Evolutionary conservation across 805 yeast genomes (phyloP).

Genomic region (Hanseniaspora osmophila): DNA sequence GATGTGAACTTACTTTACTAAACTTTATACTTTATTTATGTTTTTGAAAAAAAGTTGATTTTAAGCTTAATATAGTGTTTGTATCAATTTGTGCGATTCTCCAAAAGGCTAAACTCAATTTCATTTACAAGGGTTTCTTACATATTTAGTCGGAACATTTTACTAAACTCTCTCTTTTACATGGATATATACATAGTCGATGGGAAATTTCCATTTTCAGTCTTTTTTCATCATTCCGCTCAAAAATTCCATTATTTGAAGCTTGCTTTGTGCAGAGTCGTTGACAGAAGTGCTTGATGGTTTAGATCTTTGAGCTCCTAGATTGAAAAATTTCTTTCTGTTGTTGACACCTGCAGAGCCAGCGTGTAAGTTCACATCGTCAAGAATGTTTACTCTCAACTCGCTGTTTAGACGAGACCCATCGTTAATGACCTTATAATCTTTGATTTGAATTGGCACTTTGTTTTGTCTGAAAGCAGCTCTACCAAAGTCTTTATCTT

Average conservation of each 20-base stretch:
- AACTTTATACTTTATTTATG: too few relatives aligned
- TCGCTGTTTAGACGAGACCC: background rate
- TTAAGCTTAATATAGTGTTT: too few relatives aligned
- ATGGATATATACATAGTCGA: too few relatives aligned
- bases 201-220: too few relatives aligned
- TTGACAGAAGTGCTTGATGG: constrained; percentile 1
- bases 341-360: constrained; percentile 22
- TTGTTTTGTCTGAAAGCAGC: constrained; percentile 31
- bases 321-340: background rate
- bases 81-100: too few relatives aligned
- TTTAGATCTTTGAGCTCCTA: constrained; percentile 1
- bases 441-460: constrained; percentile 28
- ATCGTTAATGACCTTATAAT: background rate
- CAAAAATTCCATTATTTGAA: background rate
- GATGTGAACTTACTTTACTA: constrained; percentile 25
- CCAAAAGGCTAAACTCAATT: too few relatives aligned
- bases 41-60: too few relatives aligned
- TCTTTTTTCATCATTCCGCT: constrained; percentile 6
- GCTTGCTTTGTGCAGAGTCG: background rate
- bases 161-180: too few relatives aligned
- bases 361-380: constrained; percentile 24
- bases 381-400: background rate
- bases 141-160: too few relatives aligned
- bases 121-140: too few relatives aligned
- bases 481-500: constrained; percentile 21